Evolutionary conservation across 495 filamentous ascomycete species (phyloP), one percentile per base, ranked within the genome.

Genomic region (Neurospora hispaniola): DNA sequence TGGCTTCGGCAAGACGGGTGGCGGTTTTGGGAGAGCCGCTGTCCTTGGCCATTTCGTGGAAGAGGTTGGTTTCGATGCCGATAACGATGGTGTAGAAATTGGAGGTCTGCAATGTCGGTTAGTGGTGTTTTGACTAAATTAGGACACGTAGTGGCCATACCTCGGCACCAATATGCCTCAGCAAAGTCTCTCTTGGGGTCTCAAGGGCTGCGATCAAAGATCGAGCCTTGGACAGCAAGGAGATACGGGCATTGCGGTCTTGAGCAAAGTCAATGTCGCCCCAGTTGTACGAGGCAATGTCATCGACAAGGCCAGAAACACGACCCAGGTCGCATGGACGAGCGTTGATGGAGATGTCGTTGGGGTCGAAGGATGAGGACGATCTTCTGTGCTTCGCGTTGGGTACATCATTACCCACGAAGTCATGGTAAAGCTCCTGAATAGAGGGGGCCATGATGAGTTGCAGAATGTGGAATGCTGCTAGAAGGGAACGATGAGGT

Each of bases 151-250:
- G 59, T 54, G 23, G 11, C 75, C 31, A 48, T 18, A 75, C 80
- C 74, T 82, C 74, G 0, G 79, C 81, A 71, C 81, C 80, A 66
- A 73, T 41, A 9, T 83, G 81, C 74, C 76, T 72, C 42, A 81
- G 70, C 78, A 81, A 77, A 27, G 77, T 80, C 76, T 83, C 81
- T 0, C 79, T 74, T 7, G 81, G 81, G 18, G 78, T 80, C 70
- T 82, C 78, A 14, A 82, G 76, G 0, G 80, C 77, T 2, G 73
- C 73, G 14, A 77, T 72, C 3, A 82, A 73, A 12, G 72, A 54
- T 14, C 78, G 75, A 23, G 79, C 78, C 39, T 78, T 76, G 11
- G 72, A 78, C 43, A 80, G 74, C 39, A 82, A 71, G 9, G 18
- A 18, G 4, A 74, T 70, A 16, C 77, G 74, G 35, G 48, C 73